Conservation (phyloP, 768 basidiomycete species). For the Trametes meyenii region DNA sequence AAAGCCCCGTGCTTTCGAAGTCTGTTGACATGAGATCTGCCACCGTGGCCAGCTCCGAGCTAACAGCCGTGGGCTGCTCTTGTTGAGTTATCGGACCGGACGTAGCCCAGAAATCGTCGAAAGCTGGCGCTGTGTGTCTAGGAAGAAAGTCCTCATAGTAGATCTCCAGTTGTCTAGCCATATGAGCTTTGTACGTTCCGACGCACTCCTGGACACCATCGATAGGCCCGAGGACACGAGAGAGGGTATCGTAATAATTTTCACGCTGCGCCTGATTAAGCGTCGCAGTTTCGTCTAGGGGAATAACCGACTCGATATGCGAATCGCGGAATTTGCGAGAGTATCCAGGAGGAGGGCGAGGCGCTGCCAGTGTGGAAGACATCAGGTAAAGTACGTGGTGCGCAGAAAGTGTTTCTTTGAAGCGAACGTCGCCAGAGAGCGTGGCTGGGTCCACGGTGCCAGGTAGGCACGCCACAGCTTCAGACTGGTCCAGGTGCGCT, state of each 20-base stretch:
- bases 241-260: slow-evolving; percentile 54
- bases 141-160: slow-evolving; percentile 48
- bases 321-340: slow-evolving; percentile 13
- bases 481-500: no score
- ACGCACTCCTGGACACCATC: slow-evolving; percentile 51
- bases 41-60: no score
- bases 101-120: background rate
- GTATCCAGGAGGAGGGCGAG: slow-evolving; percentile 7
- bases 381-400: background rate
- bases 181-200: slow-evolving; percentile 54
- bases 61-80: no score
- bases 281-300: slow-evolving; percentile 37
- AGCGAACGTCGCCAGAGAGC: background rate
- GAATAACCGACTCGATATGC: slow-evolving; percentile 11
- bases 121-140: background rate
- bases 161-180: slow-evolving; percentile 49
- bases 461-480: background rate
- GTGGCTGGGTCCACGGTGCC: background rate
- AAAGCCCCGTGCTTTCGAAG: background rate
- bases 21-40: no score
- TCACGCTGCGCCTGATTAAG: slow-evolving; percentile 50
- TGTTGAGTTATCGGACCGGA: no score
- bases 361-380: background rate
- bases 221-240: slow-evolving; percentile 49
- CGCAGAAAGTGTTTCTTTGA: background rate